Percentiles rank a stretch among this genome's conserved stretches.
These are phyloP conservation scores for Cladophialophora immunda DNA, from an alignment of 2,329 filamentous ascomycete genomes.

Conservation along the genomic window DNA sequence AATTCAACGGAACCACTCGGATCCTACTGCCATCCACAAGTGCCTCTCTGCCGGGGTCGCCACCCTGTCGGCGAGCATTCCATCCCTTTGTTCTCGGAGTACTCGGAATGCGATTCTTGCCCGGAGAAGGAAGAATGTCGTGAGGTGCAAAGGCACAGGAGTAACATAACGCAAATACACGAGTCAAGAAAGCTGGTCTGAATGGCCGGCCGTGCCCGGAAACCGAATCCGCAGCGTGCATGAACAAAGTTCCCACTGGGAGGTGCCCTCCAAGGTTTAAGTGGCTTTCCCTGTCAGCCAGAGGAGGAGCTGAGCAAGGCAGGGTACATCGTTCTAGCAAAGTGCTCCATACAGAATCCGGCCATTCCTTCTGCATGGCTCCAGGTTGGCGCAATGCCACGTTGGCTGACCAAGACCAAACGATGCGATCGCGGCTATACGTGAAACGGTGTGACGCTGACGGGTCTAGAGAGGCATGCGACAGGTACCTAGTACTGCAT, in stretches of 20 bases:
- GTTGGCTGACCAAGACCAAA: constrained; percentile 9
- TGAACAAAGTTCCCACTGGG: neutral
- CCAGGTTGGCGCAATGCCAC: neutral
- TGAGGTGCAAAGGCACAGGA: neutral
- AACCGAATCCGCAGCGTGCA: neutral
- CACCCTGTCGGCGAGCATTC: neutral
- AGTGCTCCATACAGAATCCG: neutral
- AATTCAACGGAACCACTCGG: neutral
- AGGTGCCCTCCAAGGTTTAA: neutral
- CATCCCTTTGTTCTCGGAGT: neutral
- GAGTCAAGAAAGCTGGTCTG: neutral
- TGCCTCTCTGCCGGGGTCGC: neutral
- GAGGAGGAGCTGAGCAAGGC: neutral
- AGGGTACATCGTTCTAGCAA: constrained; percentile 7
- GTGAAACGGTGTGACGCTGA: constrained; percentile 2
- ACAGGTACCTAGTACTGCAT: neutral
- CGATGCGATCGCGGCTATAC: neutral
- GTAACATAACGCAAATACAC: neutral
- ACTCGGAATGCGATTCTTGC: neutral
- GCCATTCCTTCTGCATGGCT: neutral
- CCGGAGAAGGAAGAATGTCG: neutral
- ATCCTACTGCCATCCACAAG: neutral
- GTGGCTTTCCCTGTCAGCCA: neutral
- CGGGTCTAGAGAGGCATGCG: neutral
- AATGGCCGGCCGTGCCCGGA: neutral